Conservation (phyloP, 345 rosid species). For the Salix suchowensis region DNA sequence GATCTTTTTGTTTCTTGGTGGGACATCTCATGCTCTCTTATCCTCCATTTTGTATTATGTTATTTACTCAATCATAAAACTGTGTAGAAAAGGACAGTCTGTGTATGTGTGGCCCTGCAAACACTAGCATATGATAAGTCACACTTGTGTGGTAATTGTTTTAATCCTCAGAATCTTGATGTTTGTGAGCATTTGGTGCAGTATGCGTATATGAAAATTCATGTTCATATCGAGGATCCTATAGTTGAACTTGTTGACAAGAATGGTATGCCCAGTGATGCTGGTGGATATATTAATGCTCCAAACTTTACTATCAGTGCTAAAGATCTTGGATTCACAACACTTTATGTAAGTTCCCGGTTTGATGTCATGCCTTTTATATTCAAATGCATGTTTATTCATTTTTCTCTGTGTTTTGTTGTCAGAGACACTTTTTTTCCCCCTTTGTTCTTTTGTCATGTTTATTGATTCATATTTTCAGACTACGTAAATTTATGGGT, state of each 20-base stretch:
- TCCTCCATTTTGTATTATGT: too few species aligned
- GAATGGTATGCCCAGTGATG: constrained; percentile 35
- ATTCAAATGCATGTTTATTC: not conserved
- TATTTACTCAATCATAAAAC: too few species aligned
- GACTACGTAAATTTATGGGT: constrained; percentile 21
- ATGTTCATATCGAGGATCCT: constrained; percentile 64
- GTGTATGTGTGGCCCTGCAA: not conserved
- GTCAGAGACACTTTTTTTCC: not conserved
- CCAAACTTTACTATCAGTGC: constrained; percentile 58
- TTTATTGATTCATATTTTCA: not conserved
- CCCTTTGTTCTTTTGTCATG: too few species aligned
- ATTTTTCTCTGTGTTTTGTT: constrained; percentile 1
- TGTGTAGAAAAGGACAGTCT: not conserved
- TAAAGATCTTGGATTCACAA: constrained; percentile 71
- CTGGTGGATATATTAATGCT: constrained; percentile 37
- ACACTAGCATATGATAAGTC: not conserved
- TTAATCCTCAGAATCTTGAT: not conserved
- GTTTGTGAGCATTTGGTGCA: constrained; percentile 40
- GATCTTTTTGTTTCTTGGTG: not conserved
- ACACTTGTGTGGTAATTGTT: not conserved
- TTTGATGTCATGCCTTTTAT: constrained; percentile 10
- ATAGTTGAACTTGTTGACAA: constrained; percentile 49
- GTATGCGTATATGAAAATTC: constrained; percentile 66
- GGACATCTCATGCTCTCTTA: too few species aligned
- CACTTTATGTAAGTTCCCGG: constrained; percentile 60